Evolutionary conservation across 441 rosid genomes (phyloP).

Genomic region (Flueggea neowawraea): DNA sequence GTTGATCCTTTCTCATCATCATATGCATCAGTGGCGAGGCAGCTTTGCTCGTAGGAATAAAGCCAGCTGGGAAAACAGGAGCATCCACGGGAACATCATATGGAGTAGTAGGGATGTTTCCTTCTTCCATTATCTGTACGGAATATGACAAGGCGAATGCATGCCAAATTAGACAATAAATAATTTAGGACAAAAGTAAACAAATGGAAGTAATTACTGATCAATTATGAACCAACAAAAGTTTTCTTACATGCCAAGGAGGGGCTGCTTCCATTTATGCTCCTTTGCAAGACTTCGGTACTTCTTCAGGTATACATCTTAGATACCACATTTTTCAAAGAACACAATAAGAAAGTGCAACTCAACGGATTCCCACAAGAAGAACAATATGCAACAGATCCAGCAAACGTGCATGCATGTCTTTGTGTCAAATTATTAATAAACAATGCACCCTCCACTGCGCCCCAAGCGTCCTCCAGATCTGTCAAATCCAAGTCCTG

Average conservation of each 20-base stretch:
- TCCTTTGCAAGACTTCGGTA: slow-evolving; percentile 28
- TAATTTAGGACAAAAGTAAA: not conserved
- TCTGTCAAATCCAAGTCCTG: slow-evolving; percentile 42
- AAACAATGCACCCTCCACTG: slow-evolving; percentile 34
- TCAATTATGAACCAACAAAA: not conserved
- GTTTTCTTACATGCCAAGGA: slow-evolving; percentile 18
- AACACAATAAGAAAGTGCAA: not conserved
- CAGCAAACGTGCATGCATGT: too few relatives aligned
- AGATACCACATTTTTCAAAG: slow-evolving; percentile 18
- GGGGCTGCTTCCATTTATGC: slow-evolving; percentile 30
- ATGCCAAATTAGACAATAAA: slow-evolving; percentile 3
- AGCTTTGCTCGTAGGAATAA: slow-evolving; percentile 18
- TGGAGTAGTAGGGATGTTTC: slow-evolving; percentile 27
- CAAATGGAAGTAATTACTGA: not conserved
- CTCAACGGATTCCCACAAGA: not conserved
- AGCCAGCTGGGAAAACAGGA: slow-evolving; percentile 29
- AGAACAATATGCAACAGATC: too few relatives aligned
- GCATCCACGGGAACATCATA: slow-evolving; percentile 33
- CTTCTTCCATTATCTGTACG: slow-evolving; percentile 26
- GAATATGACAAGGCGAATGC: slow-evolving; percentile 40
- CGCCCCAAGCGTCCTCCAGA: slow-evolving; percentile 43
- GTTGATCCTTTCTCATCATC: too few relatives aligned
- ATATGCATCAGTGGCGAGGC: slow-evolving; percentile 3
- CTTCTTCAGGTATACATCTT: slow-evolving; percentile 30
- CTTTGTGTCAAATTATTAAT: not conserved